Evolutionary conservation across 2,329 filamentous ascomycete species (phyloP).

Genomic region (Berkeleyomyces basicola): DNA sequence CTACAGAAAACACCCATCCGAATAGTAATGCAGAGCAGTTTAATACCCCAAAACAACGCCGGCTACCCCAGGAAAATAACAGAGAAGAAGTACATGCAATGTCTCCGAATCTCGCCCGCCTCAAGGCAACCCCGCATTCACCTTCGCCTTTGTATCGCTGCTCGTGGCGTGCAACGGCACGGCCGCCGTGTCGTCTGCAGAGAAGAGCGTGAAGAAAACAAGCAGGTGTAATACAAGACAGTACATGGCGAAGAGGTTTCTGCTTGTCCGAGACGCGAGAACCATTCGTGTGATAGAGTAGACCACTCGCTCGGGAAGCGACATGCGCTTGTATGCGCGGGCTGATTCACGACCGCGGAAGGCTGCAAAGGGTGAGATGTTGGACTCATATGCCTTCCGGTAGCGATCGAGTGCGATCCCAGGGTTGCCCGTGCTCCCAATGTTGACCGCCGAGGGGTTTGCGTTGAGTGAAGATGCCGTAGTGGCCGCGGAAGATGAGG

Average conservation of each 20-base stretch:
- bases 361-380: conserved; percentile 86
- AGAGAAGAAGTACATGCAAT: not conserved
- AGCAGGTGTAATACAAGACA: conserved; percentile 77
- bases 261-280: conserved; percentile 71
- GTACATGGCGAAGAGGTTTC: conserved; percentile 88
- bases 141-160: conserved; percentile 22
- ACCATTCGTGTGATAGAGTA: conserved; percentile 86
- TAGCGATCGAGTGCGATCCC: conserved; percentile 68
- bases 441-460: conserved; percentile 54
- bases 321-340: conserved; percentile 84
- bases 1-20: too few species aligned
- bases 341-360: conserved; percentile 89
- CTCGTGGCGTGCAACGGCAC: conserved; percentile 34
- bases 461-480: conserved; percentile 47
- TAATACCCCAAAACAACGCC: conserved; percentile 3
- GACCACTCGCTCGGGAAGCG: conserved; percentile 71
- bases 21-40: not conserved
- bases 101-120: not conserved
- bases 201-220: conserved; percentile 69
- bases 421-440: conserved; percentile 38
- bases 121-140: conserved; percentile 9
- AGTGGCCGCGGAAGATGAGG: conserved; percentile 45
- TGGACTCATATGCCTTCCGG: conserved; percentile 81
- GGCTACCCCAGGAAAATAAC: conserved; percentile 4
- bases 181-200: conserved; percentile 23